A percentile compares a stretch with the other conserved stretches of the same genome.
phyloP scores from a whole-genome alignment of 2,329 filamentous ascomycete species.

The Fusarium subtropicale region DNA sequence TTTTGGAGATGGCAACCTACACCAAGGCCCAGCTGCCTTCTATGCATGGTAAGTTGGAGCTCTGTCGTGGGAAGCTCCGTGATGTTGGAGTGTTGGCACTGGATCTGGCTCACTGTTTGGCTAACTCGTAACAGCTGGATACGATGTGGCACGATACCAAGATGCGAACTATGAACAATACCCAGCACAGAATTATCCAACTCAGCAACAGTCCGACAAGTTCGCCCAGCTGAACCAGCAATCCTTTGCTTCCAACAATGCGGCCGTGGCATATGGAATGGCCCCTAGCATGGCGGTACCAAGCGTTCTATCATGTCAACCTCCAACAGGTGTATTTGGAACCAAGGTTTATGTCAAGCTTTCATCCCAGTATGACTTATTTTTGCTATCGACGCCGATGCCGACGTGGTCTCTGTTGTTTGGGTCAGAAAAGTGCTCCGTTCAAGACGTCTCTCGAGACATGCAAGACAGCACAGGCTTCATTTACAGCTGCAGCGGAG shows the following conservation, averaged over 20 bases:
- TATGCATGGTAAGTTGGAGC: constrained; percentile 80
- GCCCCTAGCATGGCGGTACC: constrained; percentile 57
- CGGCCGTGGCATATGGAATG: constrained; percentile 74
- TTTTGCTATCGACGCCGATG: constrained; percentile 64
- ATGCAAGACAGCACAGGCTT: constrained; percentile 69
- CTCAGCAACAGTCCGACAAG: constrained; percentile 63
- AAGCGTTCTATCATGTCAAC: constrained; percentile 76
- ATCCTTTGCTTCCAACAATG: constrained; percentile 70
- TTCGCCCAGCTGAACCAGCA: constrained; percentile 65
- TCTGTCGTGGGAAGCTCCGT: background rate
- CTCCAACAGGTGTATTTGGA: constrained; percentile 74
- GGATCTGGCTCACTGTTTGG: background rate
- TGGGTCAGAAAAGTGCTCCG: constrained; percentile 75
- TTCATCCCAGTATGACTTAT: constrained; percentile 78
- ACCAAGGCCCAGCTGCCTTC: constrained; percentile 83
- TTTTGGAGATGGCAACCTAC: constrained; percentile 62
- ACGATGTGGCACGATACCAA: constrained; percentile 71
- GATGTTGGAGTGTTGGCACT: background rate
- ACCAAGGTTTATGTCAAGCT: constrained; percentile 80
- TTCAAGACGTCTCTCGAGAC: constrained; percentile 71
- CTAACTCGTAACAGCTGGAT: constrained; percentile 57
- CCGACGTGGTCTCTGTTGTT: constrained; percentile 77
- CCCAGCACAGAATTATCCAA: constrained; percentile 58
- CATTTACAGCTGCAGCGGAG: constrained; percentile 77
- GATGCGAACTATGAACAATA: constrained; percentile 67